Evolutionary conservation across 2,329 filamentous ascomycete species (phyloP).

Genomic region (Alternaria solani): DNA sequence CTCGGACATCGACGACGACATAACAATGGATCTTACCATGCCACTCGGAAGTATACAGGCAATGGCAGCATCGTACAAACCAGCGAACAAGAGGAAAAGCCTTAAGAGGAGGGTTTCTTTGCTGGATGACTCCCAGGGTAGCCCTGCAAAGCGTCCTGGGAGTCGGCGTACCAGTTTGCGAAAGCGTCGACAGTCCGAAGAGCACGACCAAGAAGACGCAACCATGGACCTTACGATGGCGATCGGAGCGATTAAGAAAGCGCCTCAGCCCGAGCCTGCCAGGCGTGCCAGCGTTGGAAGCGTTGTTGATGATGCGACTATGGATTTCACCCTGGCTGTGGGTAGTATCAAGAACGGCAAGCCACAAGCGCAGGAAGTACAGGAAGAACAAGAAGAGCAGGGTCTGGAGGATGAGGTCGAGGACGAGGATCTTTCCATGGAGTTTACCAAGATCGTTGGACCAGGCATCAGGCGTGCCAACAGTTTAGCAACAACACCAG

Average conservation of each 20-base stretch:
- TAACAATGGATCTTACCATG: conserved; percentile 65
- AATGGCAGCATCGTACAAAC: conserved; percentile 33
- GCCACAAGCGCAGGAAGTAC: conserved; percentile 5
- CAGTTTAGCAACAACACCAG: conserved; percentile 27
- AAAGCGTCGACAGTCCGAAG: conserved; percentile 47
- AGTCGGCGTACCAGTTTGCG: conserved; percentile 51
- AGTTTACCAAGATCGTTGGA: conserved; percentile 59
- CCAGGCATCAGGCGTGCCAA: conserved; percentile 49
- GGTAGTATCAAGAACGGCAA: conserved; percentile 44
- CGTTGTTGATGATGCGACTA: conserved; percentile 47
- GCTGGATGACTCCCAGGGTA: conserved; percentile 48
- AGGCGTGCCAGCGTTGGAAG: conserved; percentile 37
- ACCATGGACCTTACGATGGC: conserved; percentile 53
- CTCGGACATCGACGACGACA: conserved; percentile 56
- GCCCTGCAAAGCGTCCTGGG: conserved; percentile 47
- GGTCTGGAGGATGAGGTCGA: conserved; percentile 21
- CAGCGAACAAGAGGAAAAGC: conserved; percentile 45
- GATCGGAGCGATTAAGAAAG: conserved; percentile 47
- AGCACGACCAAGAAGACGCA: conserved; percentile 50
- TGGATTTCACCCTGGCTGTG: conserved; percentile 52
- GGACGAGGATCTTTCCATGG: conserved; percentile 60
- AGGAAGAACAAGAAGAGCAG: conserved; percentile 4
- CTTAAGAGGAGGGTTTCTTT: conserved; percentile 56
- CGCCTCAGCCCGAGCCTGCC: conserved; percentile 16
- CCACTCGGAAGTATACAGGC: conserved; percentile 61